phyloP scores from a whole-genome alignment of 768 basidiomycete species.

The Tricholoma saponaceum region DNA sequence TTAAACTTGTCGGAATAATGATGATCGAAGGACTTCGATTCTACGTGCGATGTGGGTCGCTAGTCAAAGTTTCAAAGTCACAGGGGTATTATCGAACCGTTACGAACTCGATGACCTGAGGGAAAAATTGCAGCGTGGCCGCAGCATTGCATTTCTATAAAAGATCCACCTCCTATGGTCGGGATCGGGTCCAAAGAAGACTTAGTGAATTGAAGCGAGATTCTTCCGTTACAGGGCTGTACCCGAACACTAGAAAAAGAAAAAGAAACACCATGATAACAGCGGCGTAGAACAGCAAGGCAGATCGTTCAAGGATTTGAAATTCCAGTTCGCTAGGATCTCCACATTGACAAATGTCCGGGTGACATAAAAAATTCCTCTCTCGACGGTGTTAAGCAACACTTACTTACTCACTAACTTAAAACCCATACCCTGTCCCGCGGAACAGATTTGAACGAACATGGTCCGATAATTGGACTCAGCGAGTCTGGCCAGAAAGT shows the following conservation, averaged over 20 bases:
- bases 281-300: not conserved
- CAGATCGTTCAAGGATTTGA: not conserved
- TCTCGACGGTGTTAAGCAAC: not conserved
- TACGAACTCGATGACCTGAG: not conserved
- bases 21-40: constrained; percentile 3
- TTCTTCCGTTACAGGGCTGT: not conserved
- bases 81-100: not conserved
- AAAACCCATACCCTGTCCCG: not conserved
- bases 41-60: not conserved
- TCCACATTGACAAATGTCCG: not conserved
- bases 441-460: not conserved
- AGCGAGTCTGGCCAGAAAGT: not conserved
- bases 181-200: not conserved
- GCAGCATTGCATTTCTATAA: constrained; percentile 4
- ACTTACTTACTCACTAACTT: not conserved
- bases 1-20: constrained; percentile 1
- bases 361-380: not conserved
- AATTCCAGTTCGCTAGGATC: not conserved
- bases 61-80: not conserved
- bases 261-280: not conserved
- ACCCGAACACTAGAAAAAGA: not conserved
- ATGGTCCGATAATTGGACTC: not conserved
- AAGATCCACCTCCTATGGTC: constrained; percentile 5
- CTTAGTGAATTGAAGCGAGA: not conserved
- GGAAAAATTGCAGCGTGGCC: constrained; percentile 1